phyloP scores from a whole-genome alignment of 768 basidiomycete species.

The Suillus occidentalis region DNA sequence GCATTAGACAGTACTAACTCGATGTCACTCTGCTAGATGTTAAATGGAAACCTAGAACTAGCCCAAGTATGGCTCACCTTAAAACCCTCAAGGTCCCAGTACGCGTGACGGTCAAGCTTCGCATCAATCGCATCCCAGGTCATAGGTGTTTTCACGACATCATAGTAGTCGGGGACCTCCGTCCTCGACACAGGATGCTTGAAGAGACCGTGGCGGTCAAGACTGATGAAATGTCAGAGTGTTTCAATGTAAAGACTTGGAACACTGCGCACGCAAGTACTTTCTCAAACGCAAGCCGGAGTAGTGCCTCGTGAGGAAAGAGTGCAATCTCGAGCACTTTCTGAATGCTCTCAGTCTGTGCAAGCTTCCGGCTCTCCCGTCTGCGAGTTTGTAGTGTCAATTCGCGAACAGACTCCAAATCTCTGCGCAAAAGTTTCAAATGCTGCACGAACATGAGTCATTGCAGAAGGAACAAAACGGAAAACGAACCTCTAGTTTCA shows the following conservation, averaged over 20 bases:
- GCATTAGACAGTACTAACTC: conserved; percentile 85
- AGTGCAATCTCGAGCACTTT: conserved; percentile 61
- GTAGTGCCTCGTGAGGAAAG: conserved; percentile 60
- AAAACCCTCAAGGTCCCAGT: conserved; percentile 76
- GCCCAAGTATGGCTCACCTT: conserved; percentile 42
- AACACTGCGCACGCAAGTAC: conserved; percentile 59
- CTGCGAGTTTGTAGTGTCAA: conserved; percentile 68
- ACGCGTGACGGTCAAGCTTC: conserved; percentile 81
- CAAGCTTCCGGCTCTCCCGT: conserved; percentile 80
- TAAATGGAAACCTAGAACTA: conserved; percentile 5
- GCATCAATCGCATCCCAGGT: conserved; percentile 79
- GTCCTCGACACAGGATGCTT: conserved; percentile 75
- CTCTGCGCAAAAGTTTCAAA: conserved; percentile 65
- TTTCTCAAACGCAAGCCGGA: conserved; percentile 67
- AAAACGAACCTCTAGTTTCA: conserved; percentile 74
- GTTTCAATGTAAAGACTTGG: neutral
- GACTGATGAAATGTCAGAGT: conserved; percentile 40
- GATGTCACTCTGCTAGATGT: conserved; percentile 63
- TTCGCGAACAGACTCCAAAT: conserved; percentile 71
- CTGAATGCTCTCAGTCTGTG: conserved; percentile 65
- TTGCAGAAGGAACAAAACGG: neutral
- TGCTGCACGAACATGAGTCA: conserved; percentile 31
- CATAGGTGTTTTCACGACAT: conserved; percentile 85
- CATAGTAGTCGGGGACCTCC: conserved; percentile 89
- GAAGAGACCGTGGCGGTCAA: conserved; percentile 76